Percentiles rank a stretch among this genome's conserved stretches.
phyloP scores from a whole-genome alignment of 169 alveolate genomes.

The Amoebophrya sp. region DNA sequence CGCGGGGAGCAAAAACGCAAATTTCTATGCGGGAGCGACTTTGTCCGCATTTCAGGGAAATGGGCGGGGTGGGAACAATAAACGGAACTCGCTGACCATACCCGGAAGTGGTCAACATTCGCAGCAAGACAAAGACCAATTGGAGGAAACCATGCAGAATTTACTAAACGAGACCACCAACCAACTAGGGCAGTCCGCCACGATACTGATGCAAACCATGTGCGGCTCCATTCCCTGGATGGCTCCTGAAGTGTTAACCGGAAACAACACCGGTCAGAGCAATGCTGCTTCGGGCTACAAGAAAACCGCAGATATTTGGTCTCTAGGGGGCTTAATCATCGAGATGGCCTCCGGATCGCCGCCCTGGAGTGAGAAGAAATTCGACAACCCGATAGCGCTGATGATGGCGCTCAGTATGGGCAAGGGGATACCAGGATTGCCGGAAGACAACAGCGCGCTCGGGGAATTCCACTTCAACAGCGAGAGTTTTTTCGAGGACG shows the following conservation, averaged over 20 bases:
- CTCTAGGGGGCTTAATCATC: neutral
- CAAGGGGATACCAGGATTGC: neutral
- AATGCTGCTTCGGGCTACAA: neutral
- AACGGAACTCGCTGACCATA: no score
- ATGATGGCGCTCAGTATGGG: neutral
- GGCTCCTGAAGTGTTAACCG: neutral
- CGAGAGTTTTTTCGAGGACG: no score
- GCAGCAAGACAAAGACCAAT: no score
- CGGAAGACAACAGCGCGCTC: no score
- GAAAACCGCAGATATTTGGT: neutral
- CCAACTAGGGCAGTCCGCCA: neutral
- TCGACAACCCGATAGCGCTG: slow-evolving; percentile 5
- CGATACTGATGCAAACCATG: neutral
- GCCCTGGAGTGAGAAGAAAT: neutral
- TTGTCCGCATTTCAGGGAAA: no score
- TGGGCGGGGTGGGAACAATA: no score
- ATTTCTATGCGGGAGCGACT: no score
- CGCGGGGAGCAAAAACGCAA: no score
- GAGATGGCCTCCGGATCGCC: neutral
- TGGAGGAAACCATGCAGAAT: no score
- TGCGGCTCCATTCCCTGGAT: neutral
- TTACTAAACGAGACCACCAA: neutral
- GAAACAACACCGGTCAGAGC: no score
- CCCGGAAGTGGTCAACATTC: no score
- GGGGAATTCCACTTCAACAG: no score